Evolutionary conservation across 2,329 filamentous ascomycete species (phyloP), one percentile per base, ranked within the genome.

Genomic region (Fusarium globosum): DNA sequence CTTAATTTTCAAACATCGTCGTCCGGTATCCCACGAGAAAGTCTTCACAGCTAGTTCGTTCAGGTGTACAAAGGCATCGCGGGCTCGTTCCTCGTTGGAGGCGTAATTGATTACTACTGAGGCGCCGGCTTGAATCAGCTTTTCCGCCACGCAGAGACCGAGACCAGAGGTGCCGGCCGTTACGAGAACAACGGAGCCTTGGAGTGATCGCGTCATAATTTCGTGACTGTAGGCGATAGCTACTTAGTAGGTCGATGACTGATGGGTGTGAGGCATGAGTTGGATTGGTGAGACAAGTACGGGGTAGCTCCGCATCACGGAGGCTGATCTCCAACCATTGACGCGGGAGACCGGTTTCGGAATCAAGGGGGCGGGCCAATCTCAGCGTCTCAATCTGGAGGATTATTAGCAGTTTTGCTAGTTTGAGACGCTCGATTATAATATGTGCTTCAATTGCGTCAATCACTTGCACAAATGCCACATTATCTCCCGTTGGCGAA

Each of bases 101-200:
- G 56, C 65, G 14, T 68, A 68, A 20, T 68, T 68, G n/a, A 68
- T 15, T 1, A 26, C 48, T 2, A 68, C 64, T 3, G 23, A 30
- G 7, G 64, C 56, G 13, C 64, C 64, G 3, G 66, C n/a, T 5
- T 13, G 5, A 0, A 68, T 42, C 3, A 68, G 15, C 11, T 68
- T 68, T 10, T 46, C 20, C 7, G 56, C 65, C 2, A 56, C 65
- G 2, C 48, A 28, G 0, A 68, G 26, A 0, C 65, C 65, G 8
- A 68, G 56, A 2, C 65, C 65, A 1, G 65, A 68, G 2, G 65
- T 68, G 1, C 65, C 65, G 4, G 65, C 65, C 0, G 65, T 69
- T 0, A 68, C 38, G 3, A 68, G 26, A 7, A 63, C 6, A 2
- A 43, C 38, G 1, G 42, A 49, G 1, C 12, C 48, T 12, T 23